phyloP scores from a whole-genome alignment of 805 yeast species.

The Saccharomycopsis sp. region DNA sequence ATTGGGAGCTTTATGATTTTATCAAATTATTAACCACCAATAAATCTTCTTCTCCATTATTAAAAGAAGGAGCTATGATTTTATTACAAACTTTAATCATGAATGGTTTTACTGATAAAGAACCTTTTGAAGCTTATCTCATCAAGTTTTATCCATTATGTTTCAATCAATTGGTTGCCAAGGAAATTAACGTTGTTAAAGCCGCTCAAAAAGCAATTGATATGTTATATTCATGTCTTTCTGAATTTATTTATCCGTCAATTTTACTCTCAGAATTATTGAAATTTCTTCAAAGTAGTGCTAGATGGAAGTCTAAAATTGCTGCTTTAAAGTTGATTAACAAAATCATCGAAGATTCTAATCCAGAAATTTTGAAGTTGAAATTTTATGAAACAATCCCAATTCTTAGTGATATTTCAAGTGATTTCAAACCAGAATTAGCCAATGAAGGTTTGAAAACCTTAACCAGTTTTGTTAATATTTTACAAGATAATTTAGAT shows the following conservation, averaged over 20 bases:
- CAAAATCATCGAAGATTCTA: constrained; percentile 64
- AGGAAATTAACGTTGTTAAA: constrained; percentile 76
- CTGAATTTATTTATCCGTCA: constrained; percentile 70
- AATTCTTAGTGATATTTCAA: constrained; percentile 75
- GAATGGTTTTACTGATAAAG: constrained; percentile 49
- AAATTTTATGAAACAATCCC: constrained; percentile 76
- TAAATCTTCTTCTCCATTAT: constrained; percentile 53
- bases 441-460: constrained; percentile 75
- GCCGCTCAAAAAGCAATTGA: constrained; percentile 78
- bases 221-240: constrained; percentile 56
- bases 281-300: constrained; percentile 61
- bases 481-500: constrained; percentile 80
- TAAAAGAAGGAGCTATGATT: constrained; percentile 69
- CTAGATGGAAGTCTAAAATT: constrained; percentile 87
- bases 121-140: constrained; percentile 66
- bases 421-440: constrained; percentile 94
- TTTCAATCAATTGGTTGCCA: constrained; percentile 71
- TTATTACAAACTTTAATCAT: constrained; percentile 37
- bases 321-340: constrained; percentile 71
- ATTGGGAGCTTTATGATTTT: constrained; percentile 58
- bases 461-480: constrained; percentile 60
- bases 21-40: constrained; percentile 58
- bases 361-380: constrained; percentile 76
- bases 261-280: constrained; percentile 53
- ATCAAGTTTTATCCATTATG: constrained; percentile 51